Evolutionary conservation across 805 yeast genomes (phyloP).

Genomic region (Hanseniaspora meyeri): DNA sequence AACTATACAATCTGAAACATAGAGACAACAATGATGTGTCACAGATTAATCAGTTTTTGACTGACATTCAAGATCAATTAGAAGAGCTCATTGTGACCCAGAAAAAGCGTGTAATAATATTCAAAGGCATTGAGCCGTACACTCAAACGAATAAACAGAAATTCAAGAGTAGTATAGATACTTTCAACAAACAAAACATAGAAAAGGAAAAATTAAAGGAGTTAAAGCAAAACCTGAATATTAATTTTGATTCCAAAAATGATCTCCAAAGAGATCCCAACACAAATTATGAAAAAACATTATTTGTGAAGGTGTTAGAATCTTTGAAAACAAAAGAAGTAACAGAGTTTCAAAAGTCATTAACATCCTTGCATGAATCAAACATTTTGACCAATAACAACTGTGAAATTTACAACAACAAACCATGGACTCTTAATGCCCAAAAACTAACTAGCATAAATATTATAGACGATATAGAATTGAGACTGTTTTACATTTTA

Average conservation of each 20-base stretch:
- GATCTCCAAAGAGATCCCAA: not conserved
- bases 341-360: not conserved
- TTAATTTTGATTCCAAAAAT: not conserved
- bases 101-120: not conserved
- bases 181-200: not conserved
- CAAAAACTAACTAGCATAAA: not conserved
- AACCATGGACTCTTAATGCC: slow-evolving; percentile 3
- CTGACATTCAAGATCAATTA: slow-evolving; percentile 2
- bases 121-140: slow-evolving; percentile 10
- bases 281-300: not conserved
- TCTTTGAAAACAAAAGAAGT: not conserved
- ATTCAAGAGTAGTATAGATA: not conserved
- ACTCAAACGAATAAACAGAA: not conserved
- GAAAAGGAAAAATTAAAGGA: not conserved
- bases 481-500: slow-evolving; percentile 2
- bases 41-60: not conserved
- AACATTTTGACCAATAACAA: not conserved
- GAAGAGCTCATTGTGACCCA: not conserved
- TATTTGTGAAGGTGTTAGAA: slow-evolving; percentile 1
- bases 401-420: slow-evolving; percentile 2
- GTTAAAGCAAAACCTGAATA: not conserved
- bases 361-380: not conserved
- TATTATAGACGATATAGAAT: not conserved
- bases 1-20: slow-evolving; percentile 5
- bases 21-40: not conserved